Evolutionary conservation across 2,329 filamentous ascomycete species (phyloP).

Genomic region (Teratosphaeria viscida): DNA sequence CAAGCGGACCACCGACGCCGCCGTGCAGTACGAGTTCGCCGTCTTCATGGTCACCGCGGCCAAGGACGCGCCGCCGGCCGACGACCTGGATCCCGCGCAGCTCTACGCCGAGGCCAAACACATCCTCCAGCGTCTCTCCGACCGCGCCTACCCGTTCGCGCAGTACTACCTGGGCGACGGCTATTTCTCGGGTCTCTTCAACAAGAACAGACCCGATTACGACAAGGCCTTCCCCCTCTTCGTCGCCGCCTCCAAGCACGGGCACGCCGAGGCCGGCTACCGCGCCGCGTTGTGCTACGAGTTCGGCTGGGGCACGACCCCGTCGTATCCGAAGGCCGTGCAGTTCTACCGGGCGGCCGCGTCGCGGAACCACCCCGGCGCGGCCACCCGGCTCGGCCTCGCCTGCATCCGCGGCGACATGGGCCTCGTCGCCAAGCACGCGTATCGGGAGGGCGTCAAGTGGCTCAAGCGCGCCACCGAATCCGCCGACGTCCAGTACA

Average conservation of each 20-base stretch:
- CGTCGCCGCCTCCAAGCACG: slow-evolving; percentile 86
- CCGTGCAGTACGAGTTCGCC: slow-evolving; percentile 92
- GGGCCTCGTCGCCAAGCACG: slow-evolving; percentile 53
- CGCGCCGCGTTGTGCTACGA: slow-evolving; percentile 91
- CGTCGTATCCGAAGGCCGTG: slow-evolving; percentile 81
- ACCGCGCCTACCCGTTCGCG: slow-evolving; percentile 86
- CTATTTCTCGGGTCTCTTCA: slow-evolving; percentile 88
- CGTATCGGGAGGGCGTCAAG: slow-evolving; percentile 84
- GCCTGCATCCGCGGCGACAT: slow-evolving; percentile 85
- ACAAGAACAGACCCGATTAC: slow-evolving; percentile 85
- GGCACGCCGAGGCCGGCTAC: slow-evolving; percentile 92
- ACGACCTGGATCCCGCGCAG: slow-evolving; percentile 40
- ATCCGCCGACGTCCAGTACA: slow-evolving; percentile 83
- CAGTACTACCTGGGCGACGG: slow-evolving; percentile 97
- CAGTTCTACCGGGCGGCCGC: slow-evolving; percentile 87
- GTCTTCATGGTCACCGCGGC: slow-evolving; percentile 87
- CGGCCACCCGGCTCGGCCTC: slow-evolving; percentile 83
- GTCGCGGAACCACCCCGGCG: slow-evolving; percentile 88
- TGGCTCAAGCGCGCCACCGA: slow-evolving; percentile 94
- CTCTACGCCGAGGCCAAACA: slow-evolving; percentile 77
- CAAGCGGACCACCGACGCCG: slow-evolving; percentile 87
- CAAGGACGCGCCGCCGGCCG: slow-evolving; percentile 51
- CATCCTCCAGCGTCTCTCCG: slow-evolving; percentile 77
- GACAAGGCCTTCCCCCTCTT: slow-evolving; percentile 89
- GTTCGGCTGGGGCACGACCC: slow-evolving; percentile 91